Base-by-base conservation (phyloP, 2,329 filamentous ascomycete species). In the Sporothrix humicola region DNA sequence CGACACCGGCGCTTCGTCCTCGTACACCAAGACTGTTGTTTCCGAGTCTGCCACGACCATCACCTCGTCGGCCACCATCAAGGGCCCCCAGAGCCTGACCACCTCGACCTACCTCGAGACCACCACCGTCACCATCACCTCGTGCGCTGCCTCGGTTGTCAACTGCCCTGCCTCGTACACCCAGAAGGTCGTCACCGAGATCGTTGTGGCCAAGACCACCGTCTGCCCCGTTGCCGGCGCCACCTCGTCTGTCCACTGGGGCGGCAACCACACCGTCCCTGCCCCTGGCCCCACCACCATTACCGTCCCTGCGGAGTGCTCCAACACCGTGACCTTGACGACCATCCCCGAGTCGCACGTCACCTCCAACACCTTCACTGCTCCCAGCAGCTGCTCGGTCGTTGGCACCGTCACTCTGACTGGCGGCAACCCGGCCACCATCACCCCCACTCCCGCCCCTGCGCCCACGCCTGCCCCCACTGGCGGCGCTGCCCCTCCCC, bases 141-240 rank as follows among this genome's bases (percentile, higher is more conserved):
- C 76, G 37, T 80, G 79, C 71, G 78, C 76, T 2, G 79, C 77
- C 46, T 76, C 75, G 2, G 79, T 80, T 48, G 74, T 76, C 74
- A 80, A 80, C 78, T 80, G 79, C 77, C 79, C 79, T 61, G 77
- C 77, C 71, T 76, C 74, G 58, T 78, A 78, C 74, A 80, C 79
- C 59, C 78, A 79, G 74, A 77, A 79, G 75, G 61, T 79, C 26
- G 77, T 80, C 59, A 79, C 79, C 26, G 76, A 76, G n/a, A 73
- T 78, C 46, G 75, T 78, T 42, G 68, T 75, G 48, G 73, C 75
- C 66, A 76, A 75, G 74, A 78, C 77, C 31, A 79, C 78, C 54
- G 73, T 79, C 73, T 79, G 77, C 77, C 77, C 78, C 20, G 76
- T 76, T 17, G 77, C 75, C 17, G 70, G 72, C 72, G 73, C 74